Conservation (phyloP, 2,329 filamentous ascomycete species). For the Colletotrichum nymphaeae region DNA sequence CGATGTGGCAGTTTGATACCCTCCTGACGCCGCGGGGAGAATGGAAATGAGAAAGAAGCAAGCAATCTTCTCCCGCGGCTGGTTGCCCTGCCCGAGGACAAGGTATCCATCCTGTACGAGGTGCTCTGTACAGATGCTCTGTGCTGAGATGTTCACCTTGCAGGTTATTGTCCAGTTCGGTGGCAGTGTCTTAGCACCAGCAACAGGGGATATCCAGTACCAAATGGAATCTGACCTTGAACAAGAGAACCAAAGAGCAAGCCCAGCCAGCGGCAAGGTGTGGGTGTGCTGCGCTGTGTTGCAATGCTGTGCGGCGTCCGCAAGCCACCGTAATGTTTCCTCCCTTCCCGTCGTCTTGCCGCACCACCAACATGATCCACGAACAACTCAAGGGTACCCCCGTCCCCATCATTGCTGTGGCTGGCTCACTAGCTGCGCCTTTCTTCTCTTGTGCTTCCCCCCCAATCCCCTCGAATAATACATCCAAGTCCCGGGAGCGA, state of each 20-base stretch:
- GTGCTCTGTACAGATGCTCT: not conserved
- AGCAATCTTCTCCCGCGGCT: not conserved
- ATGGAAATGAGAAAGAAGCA: not conserved
- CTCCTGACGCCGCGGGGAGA: no score
- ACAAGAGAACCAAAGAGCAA: not conserved
- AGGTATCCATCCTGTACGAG: not conserved
- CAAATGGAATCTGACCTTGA: no score
- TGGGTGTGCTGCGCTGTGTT: not conserved
- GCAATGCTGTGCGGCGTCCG: not conserved
- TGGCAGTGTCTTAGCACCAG: not conserved
- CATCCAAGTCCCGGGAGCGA: not conserved
- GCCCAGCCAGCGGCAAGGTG: not conserved
- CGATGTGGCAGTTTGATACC: not conserved
- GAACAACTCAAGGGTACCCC: not conserved
- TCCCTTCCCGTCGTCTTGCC: conserved; percentile 22
- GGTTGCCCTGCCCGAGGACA: not conserved
- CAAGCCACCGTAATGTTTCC: conserved; percentile 31
- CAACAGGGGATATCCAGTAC: no score
- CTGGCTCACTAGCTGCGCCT: not conserved
- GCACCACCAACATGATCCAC: conserved; percentile 17
- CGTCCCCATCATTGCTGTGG: not conserved
- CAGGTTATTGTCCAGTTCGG: not conserved
- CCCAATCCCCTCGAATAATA: not conserved
- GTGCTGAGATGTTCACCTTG: not conserved
- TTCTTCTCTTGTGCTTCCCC: not conserved